Percentiles rank a stretch among this genome's conserved stretches.
Conservation (phyloP, 106 monocot genomes). For the Allium sativum region DNA sequence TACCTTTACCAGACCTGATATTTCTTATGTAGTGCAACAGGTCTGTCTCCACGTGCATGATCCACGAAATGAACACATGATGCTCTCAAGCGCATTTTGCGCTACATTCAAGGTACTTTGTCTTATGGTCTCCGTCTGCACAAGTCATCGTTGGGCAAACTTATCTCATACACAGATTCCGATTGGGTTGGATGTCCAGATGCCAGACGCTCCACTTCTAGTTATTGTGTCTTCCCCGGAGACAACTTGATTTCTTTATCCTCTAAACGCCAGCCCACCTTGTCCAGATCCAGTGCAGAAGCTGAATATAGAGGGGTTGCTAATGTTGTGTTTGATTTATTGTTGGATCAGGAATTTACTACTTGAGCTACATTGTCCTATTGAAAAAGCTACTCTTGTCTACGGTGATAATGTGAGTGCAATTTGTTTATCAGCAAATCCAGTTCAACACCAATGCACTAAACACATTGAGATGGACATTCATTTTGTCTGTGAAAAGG, state of each 20-base stretch:
- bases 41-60: too few relatives aligned
- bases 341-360: not conserved
- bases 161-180: too few relatives aligned
- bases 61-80: not conserved
- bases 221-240: constrained; percentile 1
- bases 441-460: constrained; percentile 3
- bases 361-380: not conserved
- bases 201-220: not conserved
- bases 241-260: constrained; percentile 3
- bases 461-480: constrained; percentile 6
- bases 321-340: constrained; percentile 4
- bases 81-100: not conserved
- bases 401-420: constrained; percentile 4
- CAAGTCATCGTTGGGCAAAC: too few relatives aligned
- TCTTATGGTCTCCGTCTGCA: not conserved
- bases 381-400: not conserved
- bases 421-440: not conserved
- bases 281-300: constrained; percentile 1
- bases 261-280: not conserved
- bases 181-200: not conserved
- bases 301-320: not conserved
- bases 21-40: too few relatives aligned
- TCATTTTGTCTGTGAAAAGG: not conserved
- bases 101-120: constrained; percentile 4
- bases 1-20: too few relatives aligned